These are phyloP conservation scores for Penicillium sp. DNA, from an alignment of 2,329 filamentous ascomycete species.

Conservation along the genomic window DNA sequence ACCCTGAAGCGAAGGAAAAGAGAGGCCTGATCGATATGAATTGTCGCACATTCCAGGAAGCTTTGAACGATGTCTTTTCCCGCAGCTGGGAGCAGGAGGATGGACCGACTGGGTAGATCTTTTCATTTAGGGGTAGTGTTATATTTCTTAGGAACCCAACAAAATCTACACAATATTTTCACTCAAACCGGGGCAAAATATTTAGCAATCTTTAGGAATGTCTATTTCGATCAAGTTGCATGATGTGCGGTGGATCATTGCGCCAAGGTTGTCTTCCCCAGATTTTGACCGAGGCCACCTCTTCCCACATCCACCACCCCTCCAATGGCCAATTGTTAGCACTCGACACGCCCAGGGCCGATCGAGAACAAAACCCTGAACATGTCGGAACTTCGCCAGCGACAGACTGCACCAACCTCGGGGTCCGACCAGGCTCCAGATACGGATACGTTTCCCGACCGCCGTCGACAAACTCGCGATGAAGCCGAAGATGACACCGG, in stretches of 20 bases:
- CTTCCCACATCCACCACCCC: slow-evolving; percentile 1
- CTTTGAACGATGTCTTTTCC: slow-evolving; percentile 60
- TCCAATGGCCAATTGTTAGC: slow-evolving; percentile 1
- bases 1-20: slow-evolving; percentile 62
- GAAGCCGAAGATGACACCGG: slow-evolving; percentile 25
- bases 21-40: slow-evolving; percentile 66
- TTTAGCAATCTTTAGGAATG: too few species aligned
- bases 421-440: slow-evolving; percentile 9
- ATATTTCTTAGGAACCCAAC: background rate
- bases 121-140: background rate
- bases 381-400: slow-evolving; percentile 35
- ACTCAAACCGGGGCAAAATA: too few species aligned
- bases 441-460: slow-evolving; percentile 5
- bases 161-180: background rate
- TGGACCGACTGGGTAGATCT: slow-evolving; percentile 13
- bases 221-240: too few species aligned
- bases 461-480: slow-evolving; percentile 13
- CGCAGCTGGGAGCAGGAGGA: slow-evolving; percentile 47
- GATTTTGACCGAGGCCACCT: slow-evolving; percentile 8
- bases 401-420: slow-evolving; percentile 22
- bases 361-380: slow-evolving; percentile 1
- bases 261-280: slow-evolving; percentile 12
- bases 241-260: background rate
- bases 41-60: slow-evolving; percentile 61
- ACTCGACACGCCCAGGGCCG: background rate